Evolutionary conservation across 257 asterid genomes (phyloP).

Genomic region (Scutellaria galericulata): DNA sequence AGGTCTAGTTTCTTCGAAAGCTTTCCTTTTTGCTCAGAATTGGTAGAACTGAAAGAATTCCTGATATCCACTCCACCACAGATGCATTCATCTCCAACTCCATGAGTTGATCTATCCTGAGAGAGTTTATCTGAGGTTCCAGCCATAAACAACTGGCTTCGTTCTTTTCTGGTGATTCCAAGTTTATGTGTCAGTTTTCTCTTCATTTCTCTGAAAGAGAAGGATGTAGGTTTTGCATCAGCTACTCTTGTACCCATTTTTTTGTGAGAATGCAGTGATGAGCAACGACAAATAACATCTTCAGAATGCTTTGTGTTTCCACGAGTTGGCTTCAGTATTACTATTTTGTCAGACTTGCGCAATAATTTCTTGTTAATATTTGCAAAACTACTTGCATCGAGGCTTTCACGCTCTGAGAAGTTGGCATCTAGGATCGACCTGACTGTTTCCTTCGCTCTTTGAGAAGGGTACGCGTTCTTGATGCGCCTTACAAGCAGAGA

Average conservation of each 20-base stretch:
- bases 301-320: conserved; percentile 36
- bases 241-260: conserved; percentile 34
- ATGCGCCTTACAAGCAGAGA: not conserved
- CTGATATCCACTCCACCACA: conserved; percentile 31
- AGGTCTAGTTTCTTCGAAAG: conserved; percentile 20
- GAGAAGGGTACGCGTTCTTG: conserved; percentile 23
- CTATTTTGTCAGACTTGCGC: conserved; percentile 53
- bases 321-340: conserved; percentile 58
- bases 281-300: conserved; percentile 54
- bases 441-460: conserved; percentile 15
- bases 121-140: conserved; percentile 13
- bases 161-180: conserved; percentile 47
- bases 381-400: conserved; percentile 22
- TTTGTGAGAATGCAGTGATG: conserved; percentile 46
- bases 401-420: conserved; percentile 23
- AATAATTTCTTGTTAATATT: conserved; percentile 39
- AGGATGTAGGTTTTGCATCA: conserved; percentile 41
- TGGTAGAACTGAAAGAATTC: conserved; percentile 28
- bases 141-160: not conserved
- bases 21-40: conserved; percentile 36
- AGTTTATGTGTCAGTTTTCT: conserved; percentile 59
- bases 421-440: conserved; percentile 17
- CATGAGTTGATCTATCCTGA: not conserved
- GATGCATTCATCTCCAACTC: conserved; percentile 26
- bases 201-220: conserved; percentile 64